phyloP scores from a whole-genome alignment of 83 land plant genomes.

The Isoetes engelmannii region DNA sequence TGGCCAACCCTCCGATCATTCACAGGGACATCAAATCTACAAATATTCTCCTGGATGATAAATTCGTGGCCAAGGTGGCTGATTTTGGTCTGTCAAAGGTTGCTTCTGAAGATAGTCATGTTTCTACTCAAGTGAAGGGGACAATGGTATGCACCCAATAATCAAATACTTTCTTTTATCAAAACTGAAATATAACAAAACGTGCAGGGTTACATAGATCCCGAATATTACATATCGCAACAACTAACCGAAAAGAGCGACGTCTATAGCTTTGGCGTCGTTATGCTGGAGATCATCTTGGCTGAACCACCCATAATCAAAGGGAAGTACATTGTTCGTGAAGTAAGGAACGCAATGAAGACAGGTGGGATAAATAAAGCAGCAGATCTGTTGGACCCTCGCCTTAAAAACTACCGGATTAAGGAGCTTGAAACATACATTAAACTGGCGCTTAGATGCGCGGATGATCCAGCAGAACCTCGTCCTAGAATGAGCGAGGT shows the following conservation, averaged over 20 bases:
- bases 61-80: conserved; percentile 18
- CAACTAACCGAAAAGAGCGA: conserved; percentile 21
- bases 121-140: conserved; percentile 51
- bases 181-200: background rate
- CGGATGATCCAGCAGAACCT: conserved; percentile 28
- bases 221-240: conserved; percentile 42
- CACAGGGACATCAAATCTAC: conserved; percentile 25
- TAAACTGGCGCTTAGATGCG: conserved; percentile 43
- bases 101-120: conserved; percentile 22
- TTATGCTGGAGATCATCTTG: conserved; percentile 39
- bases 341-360: conserved; percentile 25
- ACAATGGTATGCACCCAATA: conserved; percentile 39
- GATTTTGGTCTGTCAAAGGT: conserved; percentile 40
- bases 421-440: conserved; percentile 35
- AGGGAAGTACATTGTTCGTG: conserved; percentile 32
- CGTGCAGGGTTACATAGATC: conserved; percentile 52
- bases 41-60: conserved; percentile 15
- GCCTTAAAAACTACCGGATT: conserved; percentile 10
- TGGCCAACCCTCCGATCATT: conserved; percentile 52
- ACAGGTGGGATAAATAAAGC: conserved; percentile 20
- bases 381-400: conserved; percentile 29
- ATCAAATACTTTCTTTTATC: conserved; percentile 2
- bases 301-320: conserved; percentile 27
- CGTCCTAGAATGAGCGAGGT: conserved; percentile 48
- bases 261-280: conserved; percentile 16